phyloP scores from a whole-genome alignment of 306 rosid species.

The Castanea crenata region DNA sequence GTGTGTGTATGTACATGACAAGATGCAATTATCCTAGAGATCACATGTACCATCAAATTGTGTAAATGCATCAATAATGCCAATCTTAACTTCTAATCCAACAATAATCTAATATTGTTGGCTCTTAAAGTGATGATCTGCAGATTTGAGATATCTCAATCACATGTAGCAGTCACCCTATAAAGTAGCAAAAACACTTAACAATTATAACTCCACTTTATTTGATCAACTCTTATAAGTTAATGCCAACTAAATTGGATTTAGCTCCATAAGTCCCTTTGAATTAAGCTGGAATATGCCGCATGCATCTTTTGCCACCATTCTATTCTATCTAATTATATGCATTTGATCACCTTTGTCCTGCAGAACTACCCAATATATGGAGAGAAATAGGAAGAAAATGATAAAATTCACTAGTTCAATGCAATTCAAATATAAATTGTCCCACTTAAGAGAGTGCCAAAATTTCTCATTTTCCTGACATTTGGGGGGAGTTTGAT shows the following conservation, averaged over 20 bases:
- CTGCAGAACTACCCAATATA: background rate
- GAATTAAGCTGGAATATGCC: too few species aligned
- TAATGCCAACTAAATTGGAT: background rate
- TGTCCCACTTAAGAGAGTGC: background rate
- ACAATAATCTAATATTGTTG: too few species aligned
- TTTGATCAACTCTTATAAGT: background rate
- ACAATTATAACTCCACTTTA: background rate
- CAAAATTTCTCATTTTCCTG: background rate
- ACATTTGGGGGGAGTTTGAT: too few species aligned
- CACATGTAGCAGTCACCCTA: background rate
- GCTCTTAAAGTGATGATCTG: background rate
- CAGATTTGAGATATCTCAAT: background rate
- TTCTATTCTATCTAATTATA: background rate
- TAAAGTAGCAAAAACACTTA: background rate
- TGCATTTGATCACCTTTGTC: background rate
- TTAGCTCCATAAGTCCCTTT: background rate
- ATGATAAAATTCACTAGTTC: background rate
- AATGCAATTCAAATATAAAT: background rate
- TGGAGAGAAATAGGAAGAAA: background rate
- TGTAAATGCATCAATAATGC: too few species aligned
- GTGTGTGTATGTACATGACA: too few species aligned
- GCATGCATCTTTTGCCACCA: background rate
- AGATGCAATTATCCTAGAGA: too few species aligned
- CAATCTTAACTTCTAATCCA: too few species aligned
- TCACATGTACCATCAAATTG: too few species aligned